These are phyloP conservation scores for Peronospora belbahrii DNA, from an alignment of 352 stramenopile genomes.

Conservation along the genomic window DNA sequence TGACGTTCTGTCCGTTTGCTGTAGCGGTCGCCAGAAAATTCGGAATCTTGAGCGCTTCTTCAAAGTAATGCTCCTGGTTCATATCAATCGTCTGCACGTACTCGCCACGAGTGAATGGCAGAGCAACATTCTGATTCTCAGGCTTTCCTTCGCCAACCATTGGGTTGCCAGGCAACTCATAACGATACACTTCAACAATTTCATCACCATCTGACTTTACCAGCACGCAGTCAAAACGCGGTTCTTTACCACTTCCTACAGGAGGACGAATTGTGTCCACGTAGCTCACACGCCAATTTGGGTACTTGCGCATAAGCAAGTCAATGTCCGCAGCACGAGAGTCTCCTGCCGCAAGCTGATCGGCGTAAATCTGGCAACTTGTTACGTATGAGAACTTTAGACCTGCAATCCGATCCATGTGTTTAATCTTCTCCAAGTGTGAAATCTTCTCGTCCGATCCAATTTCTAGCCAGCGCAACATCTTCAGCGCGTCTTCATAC, in stretches of 20 bases:
- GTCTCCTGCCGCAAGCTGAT: slow-evolving; percentile 67
- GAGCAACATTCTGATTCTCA: slow-evolving; percentile 83
- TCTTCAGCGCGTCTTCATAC: slow-evolving; percentile 86
- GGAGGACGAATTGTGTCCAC: slow-evolving; percentile 79
- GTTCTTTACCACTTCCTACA: slow-evolving; percentile 48
- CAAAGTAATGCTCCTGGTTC: slow-evolving; percentile 88
- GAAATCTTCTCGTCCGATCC: slow-evolving; percentile 77
- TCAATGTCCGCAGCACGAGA: slow-evolving; percentile 93
- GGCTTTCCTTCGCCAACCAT: slow-evolving; percentile 81
- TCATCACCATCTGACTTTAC: slow-evolving; percentile 78
- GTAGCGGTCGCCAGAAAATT: slow-evolving; percentile 81
- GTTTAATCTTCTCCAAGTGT: slow-evolving; percentile 85
- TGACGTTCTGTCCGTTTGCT: slow-evolving; percentile 51
- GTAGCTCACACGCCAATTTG: slow-evolving; percentile 89
- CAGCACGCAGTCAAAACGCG: slow-evolving; percentile 75
- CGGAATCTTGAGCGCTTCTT: slow-evolving; percentile 85
- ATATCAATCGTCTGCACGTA: slow-evolving; percentile 88
- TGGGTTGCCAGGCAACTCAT: slow-evolving; percentile 76
- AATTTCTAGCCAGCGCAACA: slow-evolving; percentile 85
- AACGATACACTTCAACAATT: slow-evolving; percentile 84
- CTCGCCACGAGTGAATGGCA: slow-evolving; percentile 82
- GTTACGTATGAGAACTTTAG: slow-evolving; percentile 87
- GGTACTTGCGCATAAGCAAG: slow-evolving; percentile 94
- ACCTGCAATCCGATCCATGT: slow-evolving; percentile 81
- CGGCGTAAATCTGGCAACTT: slow-evolving; percentile 86